A percentile compares a stretch with the other conserved stretches of the same genome.
Conservation (phyloP, 2,329 filamentous ascomycete genomes). For the Apiospora phragmitis region DNA sequence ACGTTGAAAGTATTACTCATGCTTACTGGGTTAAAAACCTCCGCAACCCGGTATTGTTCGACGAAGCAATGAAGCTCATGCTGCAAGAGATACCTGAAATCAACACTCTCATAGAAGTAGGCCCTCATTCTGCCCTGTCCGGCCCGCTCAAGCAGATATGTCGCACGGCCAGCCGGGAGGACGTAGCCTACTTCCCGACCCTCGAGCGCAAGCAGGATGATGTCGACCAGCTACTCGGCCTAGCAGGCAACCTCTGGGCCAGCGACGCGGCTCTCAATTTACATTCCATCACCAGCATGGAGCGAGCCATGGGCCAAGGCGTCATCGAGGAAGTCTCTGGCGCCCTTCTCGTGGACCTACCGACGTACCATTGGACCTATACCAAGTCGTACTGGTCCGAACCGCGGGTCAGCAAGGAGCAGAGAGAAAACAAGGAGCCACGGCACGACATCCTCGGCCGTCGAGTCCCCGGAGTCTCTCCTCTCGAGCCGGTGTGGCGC, state of each 20-base stretch:
- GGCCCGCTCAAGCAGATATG: constrained; percentile 35
- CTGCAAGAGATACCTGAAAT: constrained; percentile 19
- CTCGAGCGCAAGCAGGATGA: constrained; percentile 21
- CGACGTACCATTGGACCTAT: constrained; percentile 32
- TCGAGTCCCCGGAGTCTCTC: neutral
- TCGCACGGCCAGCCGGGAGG: constrained; percentile 17
- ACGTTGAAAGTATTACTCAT: constrained; percentile 26
- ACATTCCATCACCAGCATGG: no score
- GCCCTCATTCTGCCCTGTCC: constrained; percentile 32
- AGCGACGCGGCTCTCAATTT: no score
- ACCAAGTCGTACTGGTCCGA: constrained; percentile 23
- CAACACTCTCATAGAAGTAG: constrained; percentile 25
- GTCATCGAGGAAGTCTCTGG: neutral
- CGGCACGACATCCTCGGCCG: constrained; percentile 29
- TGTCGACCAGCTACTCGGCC: constrained; percentile 18
- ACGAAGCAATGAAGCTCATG: constrained; percentile 38
- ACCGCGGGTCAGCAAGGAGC: constrained; percentile 23
- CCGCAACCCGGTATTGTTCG: constrained; percentile 24
- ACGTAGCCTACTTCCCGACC: constrained; percentile 18
- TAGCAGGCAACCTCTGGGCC: constrained; percentile 25
- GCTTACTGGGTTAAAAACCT: constrained; percentile 29
- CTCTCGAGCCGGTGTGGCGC: constrained; percentile 18
- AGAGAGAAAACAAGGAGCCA: constrained; percentile 19
- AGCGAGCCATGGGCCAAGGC: no score
- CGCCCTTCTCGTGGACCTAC: constrained; percentile 19